Percentiles rank a stretch among this genome's conserved stretches.
Conservation (phyloP, 1,139 yeast genomes). For the Entelexis sorbosivorans region DNA sequence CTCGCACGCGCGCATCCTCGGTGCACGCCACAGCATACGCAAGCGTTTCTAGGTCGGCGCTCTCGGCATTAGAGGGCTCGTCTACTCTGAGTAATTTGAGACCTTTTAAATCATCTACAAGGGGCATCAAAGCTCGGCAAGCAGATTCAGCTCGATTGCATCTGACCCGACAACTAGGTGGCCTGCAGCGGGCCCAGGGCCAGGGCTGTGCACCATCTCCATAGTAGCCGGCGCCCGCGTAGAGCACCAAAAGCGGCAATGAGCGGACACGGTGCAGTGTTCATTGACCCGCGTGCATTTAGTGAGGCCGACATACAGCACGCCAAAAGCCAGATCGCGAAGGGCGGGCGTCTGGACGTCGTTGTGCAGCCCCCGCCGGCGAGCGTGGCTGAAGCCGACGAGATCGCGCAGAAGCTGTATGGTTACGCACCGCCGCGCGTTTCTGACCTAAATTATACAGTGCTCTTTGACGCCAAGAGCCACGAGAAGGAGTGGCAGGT, state of each 20-base stretch:
- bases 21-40: neutral
- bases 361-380: conserved; percentile 28
- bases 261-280: conserved; percentile 7
- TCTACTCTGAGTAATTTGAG: neutral
- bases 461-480: conserved; percentile 28
- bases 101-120: neutral
- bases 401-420: conserved; percentile 27
- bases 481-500: conserved; percentile 7
- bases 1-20: neutral
- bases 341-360: conserved; percentile 30
- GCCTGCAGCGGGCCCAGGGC: neutral
- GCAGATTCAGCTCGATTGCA: neutral
- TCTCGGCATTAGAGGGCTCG: neutral
- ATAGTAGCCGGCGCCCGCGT: neutral
- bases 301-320: conserved; percentile 23
- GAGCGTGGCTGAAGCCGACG: conserved; percentile 27
- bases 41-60: neutral
- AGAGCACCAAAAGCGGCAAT: neutral
- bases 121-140: neutral
- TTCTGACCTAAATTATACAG: conserved; percentile 24
- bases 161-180: neutral
- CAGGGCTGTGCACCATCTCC: neutral
- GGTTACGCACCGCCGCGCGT: conserved; percentile 22
- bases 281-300: conserved; percentile 1
- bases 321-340: conserved; percentile 27